phyloP scores from a whole-genome alignment of 2,329 filamentous ascomycete species.

The Neofusicoccum ribis region DNA sequence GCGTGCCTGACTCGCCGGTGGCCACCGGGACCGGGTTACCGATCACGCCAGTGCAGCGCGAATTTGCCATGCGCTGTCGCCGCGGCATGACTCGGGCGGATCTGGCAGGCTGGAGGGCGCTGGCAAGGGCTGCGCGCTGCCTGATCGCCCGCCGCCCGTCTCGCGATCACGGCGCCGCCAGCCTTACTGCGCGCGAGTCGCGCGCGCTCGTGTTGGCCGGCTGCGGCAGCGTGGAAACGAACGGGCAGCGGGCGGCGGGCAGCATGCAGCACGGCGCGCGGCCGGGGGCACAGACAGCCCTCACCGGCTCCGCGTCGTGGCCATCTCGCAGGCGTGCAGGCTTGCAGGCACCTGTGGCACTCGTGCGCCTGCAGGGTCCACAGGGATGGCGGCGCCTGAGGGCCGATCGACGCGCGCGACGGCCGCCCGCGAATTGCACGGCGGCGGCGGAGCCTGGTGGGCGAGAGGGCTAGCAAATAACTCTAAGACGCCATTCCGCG shows the following conservation, averaged over 20 bases:
- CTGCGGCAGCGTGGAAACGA: background rate
- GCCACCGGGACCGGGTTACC: slow-evolving; percentile 1
- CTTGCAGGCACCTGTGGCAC: background rate
- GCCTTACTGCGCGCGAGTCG: slow-evolving; percentile 4
- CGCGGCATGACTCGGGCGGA: slow-evolving; percentile 8
- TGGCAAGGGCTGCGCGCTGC: background rate
- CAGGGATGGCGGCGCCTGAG: slow-evolving; percentile 15
- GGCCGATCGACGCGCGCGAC: slow-evolving; percentile 11
- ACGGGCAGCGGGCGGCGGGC: background rate
- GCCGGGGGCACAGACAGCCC: background rate
- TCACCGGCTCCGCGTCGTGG: slow-evolving; percentile 10
- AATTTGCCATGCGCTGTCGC: slow-evolving; percentile 13
- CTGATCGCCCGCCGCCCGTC: background rate
- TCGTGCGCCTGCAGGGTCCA: slow-evolving; percentile 16
- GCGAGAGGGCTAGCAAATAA: slow-evolving; percentile 3
- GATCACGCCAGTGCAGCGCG: slow-evolving; percentile 18
- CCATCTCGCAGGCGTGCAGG: slow-evolving; percentile 6
- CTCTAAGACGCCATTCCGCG: slow-evolving; percentile 13
- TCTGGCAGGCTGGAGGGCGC: background rate
- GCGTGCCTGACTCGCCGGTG: slow-evolving; percentile 16
- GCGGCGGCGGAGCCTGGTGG: background rate
- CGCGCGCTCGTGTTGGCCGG: background rate
- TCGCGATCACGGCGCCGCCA: background rate
- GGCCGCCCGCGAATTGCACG: slow-evolving; percentile 8
- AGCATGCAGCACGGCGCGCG: background rate